A percentile compares a stretch with the other conserved stretches of the same genome.
Evolutionary conservation across 176 grass and related monocot genomes (phyloP).

Genomic region (Neostapfia colusana): DNA sequence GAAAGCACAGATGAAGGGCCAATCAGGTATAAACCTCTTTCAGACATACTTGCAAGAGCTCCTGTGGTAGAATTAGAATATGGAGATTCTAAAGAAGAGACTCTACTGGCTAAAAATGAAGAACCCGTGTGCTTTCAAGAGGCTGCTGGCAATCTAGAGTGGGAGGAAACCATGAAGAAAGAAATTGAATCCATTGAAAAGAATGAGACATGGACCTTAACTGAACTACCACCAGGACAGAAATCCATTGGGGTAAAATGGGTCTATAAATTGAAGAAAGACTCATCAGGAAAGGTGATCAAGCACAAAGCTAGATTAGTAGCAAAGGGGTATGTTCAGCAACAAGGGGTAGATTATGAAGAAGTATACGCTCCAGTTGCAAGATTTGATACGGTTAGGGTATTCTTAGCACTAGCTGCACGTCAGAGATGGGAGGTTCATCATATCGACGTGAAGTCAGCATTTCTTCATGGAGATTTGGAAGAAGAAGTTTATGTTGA

Average conservation of each 20-base stretch:
- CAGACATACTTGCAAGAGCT: neutral
- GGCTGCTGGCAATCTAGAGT: accelerated
- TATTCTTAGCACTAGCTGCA: neutral
- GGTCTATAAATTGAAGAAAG: neutral
- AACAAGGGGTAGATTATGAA: neutral
- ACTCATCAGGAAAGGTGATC: neutral
- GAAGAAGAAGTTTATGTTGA: neutral
- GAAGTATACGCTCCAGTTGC: neutral
- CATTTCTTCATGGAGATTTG: neutral
- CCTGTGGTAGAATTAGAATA: accelerated
- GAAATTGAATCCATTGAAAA: too few species aligned
- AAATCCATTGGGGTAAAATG: neutral
- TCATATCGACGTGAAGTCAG: neutral
- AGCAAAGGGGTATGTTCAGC: neutral
- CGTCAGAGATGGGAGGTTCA: neutral
- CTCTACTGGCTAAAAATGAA: accelerated
- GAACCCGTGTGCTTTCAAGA: neutral
- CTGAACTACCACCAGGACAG: accelerated
- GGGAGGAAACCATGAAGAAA: neutral
- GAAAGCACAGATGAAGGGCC: too few species aligned
- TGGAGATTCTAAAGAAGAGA: accelerated
- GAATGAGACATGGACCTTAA: neutral
- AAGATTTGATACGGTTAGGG: neutral
- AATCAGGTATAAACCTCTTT: neutral
- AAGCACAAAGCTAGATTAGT: neutral